Evolutionary conservation across 1,139 yeast genomes (phyloP), one percentile per base, ranked within the genome.

Genomic region (Candida gigantensis): DNA sequence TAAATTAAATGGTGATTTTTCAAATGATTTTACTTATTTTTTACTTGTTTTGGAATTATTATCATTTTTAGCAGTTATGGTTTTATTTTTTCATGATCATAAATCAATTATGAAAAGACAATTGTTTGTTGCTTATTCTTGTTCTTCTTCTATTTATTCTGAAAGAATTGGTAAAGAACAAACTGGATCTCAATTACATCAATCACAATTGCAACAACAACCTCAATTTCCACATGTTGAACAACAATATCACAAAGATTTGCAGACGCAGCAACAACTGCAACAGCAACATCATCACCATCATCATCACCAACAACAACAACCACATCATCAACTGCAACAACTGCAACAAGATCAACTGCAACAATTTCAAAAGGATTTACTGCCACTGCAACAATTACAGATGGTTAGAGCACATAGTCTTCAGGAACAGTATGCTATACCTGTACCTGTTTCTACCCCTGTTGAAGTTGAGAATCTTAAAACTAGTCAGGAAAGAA

Each of bases 141-240:
- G 34, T 13, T 31, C 37, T 21, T 43, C 45, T 1, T 45, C 48
- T 1, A 19, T 41, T 2, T 43, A 43, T 24, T 41, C 47, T 2
- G 40, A 42, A 7, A 26, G 32, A 21, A 21, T 6, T 5, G 25
- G n/a, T 11, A 23, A 23, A 23, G 13, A n/a, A 5, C 6, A 10
- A n/a, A 23, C 24, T 11, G 25, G 13, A 3, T 5, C 5, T 9
- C n/a, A 10, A 21, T 21, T 9, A 21, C 12, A 21, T 9, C 9
- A 18, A 18, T 18, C 6, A 18, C 9, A 18, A 18, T 18, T 6
- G 9, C 9, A 18, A 18, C 9, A 12, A 24, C 20, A 15, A 15
- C 26, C 26, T n/a, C 26, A 12, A n/a, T 11, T 8, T n/a, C 7
- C 24, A 18, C 19, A 21, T 11, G 8, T 6, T 18, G 23, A n/a